Base-by-base conservation (phyloP, 176 grass and related monocot genomes). In the Oryza meyeriana region DNA sequence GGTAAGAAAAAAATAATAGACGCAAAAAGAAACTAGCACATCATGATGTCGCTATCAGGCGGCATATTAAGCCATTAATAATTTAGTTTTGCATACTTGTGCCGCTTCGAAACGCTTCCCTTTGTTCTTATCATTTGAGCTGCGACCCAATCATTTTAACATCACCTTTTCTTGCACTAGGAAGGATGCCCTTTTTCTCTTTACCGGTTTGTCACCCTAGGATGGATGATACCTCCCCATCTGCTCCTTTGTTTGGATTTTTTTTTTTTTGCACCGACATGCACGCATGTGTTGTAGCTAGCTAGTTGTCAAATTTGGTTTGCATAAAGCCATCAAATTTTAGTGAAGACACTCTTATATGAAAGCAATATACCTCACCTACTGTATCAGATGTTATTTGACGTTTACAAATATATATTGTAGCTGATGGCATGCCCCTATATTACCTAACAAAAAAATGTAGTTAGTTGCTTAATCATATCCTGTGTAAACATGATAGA, bases 31-130 rank as follows among this genome's bases (percentile, higher is more conserved):
- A 82, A 88, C 64, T 64, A 59, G 68, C 79, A 85, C 78, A 88
- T 88, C 82, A 80, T 88, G 74, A 69, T 85, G 88, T 93, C 88
- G 63, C 76, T 62, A 66, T 90, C 88, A 88, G 82, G 77, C 66
- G 18, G 73, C 77, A 70, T 79, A 69, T 66, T 59, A 84, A 85
- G 77, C 66, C 39, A 81, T 85, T 92, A 69, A 48, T 80, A 78
- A 78, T 80, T 35, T 79, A 58, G 33, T 65, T 69, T 76, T 58
- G 57, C 72, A 70, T 64, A 59, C 75, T 65, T 58, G 75, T 75
- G n/a, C 62, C 69, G 70, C 41, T 67, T 71, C 73, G 28, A 44
- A 24, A 61, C 2, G 55, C 47, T 66, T 69, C 20, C 40, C 85
- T 34, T 67, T 45, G 76, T 52, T 90, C 84, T 86, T 90, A 90